A percentile compares a stretch with the other conserved stretches of the same genome.
phyloP scores from a whole-genome alignment of 2,329 filamentous ascomycete species.

The Aspergillus sp. region DNA sequence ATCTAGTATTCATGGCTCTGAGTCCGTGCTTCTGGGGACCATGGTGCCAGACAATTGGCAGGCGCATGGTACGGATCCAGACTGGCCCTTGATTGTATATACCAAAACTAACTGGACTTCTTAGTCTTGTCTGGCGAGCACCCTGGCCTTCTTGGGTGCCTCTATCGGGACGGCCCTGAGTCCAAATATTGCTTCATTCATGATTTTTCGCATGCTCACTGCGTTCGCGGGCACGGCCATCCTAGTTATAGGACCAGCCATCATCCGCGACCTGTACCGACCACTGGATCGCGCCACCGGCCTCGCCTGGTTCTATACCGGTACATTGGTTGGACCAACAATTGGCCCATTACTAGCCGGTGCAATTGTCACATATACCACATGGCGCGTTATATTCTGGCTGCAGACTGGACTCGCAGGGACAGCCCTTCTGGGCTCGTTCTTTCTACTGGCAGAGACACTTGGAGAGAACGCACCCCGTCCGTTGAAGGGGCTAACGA shows the following conservation, averaged over 20 bases:
- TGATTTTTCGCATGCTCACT: constrained; percentile 71
- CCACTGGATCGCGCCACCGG: constrained; percentile 70
- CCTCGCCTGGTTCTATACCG: constrained; percentile 70
- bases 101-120: neutral
- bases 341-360: constrained; percentile 49
- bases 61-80: constrained; percentile 50
- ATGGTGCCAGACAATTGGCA: constrained; percentile 64
- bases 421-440: constrained; percentile 58
- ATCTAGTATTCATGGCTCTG: constrained; percentile 72
- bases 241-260: constrained; percentile 68
- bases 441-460: constrained; percentile 71
- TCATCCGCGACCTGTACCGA: constrained; percentile 67
- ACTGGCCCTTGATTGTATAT: no score
- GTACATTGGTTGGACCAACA: constrained; percentile 70
- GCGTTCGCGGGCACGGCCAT: constrained; percentile 76
- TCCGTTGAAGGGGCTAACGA: constrained; percentile 59
- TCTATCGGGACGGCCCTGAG: constrained; percentile 72
- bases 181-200: constrained; percentile 69
- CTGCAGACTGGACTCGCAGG: constrained; percentile 69
- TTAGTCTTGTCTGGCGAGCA: constrained; percentile 60
- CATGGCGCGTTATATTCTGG: constrained; percentile 77
- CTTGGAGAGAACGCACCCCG: constrained; percentile 64
- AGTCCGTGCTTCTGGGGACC: constrained; percentile 72
- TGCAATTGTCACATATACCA: constrained; percentile 40
- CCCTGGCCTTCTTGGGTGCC: constrained; percentile 64